These are phyloP conservation scores for Penicilliopsis zonata DNA, from an alignment of 495 filamentous ascomycete species.

Conservation along the genomic window DNA sequence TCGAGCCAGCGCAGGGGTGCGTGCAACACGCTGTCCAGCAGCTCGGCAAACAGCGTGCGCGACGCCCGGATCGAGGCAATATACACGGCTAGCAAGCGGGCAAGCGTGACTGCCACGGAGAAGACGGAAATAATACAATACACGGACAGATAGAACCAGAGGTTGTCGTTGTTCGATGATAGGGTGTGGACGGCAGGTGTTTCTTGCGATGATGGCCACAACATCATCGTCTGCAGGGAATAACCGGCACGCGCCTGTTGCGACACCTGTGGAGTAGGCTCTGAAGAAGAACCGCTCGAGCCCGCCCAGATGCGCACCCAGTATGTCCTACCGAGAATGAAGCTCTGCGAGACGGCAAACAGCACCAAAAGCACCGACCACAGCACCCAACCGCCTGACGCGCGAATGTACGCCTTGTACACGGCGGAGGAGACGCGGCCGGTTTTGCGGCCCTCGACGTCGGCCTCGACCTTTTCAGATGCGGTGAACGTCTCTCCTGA, in stretches of 20 bases:
- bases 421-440: constrained; percentile 42
- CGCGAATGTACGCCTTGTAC: constrained; percentile 37
- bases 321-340: too few species aligned
- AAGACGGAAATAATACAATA: constrained; percentile 49
- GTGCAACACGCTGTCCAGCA: constrained; percentile 52
- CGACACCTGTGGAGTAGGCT: too few species aligned
- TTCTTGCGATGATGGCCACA: constrained; percentile 53
- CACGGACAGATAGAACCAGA: constrained; percentile 49
- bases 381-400: constrained; percentile 30
- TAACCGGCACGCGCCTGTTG: too few species aligned
- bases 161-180: constrained; percentile 1
- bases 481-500: too few species aligned
- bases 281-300: too few species aligned
- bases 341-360: too few species aligned
- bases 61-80: constrained; percentile 48
- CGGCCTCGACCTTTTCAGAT: too few species aligned
- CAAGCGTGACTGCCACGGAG: constrained; percentile 42
- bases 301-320: too few species aligned
- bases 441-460: constrained; percentile 49
- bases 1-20: constrained; percentile 67
- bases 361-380: too few species aligned
- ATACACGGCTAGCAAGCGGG: constrained; percentile 45
- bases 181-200: constrained; percentile 10
- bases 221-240: too few species aligned
- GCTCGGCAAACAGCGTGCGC: constrained; percentile 45